A percentile compares a stretch with the other conserved stretches of the same genome.
Conservation (phyloP, 2,329 filamentous ascomycete genomes). For the Microthyrium microscopicum region DNA sequence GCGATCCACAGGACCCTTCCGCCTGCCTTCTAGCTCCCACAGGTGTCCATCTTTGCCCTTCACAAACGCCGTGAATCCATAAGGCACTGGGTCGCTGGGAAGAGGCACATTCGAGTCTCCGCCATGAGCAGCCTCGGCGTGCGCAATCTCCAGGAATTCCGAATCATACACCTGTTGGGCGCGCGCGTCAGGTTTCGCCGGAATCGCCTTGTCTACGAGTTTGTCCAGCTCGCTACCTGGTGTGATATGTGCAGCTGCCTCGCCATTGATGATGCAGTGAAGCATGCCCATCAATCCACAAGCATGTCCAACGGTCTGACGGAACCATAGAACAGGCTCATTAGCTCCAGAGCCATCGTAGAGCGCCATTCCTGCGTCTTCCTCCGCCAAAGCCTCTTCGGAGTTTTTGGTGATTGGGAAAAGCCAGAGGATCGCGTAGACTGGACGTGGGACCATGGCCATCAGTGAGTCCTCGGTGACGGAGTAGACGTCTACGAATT, state of each 20-base stretch:
- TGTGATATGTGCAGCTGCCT: slow-evolving; percentile 24
- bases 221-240: slow-evolving; percentile 27
- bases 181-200: slow-evolving; percentile 27
- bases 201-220: slow-evolving; percentile 27
- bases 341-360: slow-evolving; percentile 30
- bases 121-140: slow-evolving; percentile 24
- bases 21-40: slow-evolving; percentile 29
- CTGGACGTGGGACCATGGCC: slow-evolving; percentile 34
- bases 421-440: slow-evolving; percentile 37
- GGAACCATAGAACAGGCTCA: slow-evolving; percentile 42
- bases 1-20: slow-evolving; percentile 28
- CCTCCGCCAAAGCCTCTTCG: slow-evolving; percentile 22
- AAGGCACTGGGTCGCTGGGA: slow-evolving; percentile 15
- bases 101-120: slow-evolving; percentile 23
- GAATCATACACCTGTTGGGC: slow-evolving; percentile 36
- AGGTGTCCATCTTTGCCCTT: slow-evolving; percentile 28
- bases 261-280: slow-evolving; percentile 36
- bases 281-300: slow-evolving; percentile 42
- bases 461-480: slow-evolving; percentile 34
- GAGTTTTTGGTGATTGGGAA: slow-evolving; percentile 27
- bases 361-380: slow-evolving; percentile 23
- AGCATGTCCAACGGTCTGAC: slow-evolving; percentile 40
- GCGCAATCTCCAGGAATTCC: slow-evolving; percentile 25
- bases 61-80: slow-evolving; percentile 28
- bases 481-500: slow-evolving; percentile 38